These are phyloP conservation scores for Elongisporangium undulatum DNA, from an alignment of 352 stramenopile genomes.

Conservation along the genomic window DNA sequence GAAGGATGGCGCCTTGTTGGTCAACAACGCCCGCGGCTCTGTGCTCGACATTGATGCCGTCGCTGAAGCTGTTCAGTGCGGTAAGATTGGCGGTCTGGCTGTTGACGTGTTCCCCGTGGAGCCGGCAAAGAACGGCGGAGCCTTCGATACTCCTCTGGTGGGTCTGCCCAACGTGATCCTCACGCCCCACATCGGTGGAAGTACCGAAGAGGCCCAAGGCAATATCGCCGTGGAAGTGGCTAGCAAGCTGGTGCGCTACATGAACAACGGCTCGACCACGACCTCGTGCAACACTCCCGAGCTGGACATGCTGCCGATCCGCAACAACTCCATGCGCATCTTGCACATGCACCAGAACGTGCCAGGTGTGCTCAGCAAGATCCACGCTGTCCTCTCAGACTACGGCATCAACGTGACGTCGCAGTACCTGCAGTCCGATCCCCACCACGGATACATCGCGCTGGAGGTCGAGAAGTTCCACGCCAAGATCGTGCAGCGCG, in stretches of 20 bases:
- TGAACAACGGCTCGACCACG: conserved; percentile 78
- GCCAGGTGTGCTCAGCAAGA: conserved; percentile 81
- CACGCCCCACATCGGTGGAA: conserved; percentile 94
- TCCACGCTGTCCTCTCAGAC: conserved; percentile 77
- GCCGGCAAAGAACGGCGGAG: conserved; percentile 78
- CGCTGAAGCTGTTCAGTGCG: conserved; percentile 84
- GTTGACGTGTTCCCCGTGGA: conserved; percentile 91
- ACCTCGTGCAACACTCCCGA: conserved; percentile 80
- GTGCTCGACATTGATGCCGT: conserved; percentile 94
- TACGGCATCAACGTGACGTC: conserved; percentile 85
- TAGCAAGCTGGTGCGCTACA: conserved; percentile 76
- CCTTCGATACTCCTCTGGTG: conserved; percentile 84
- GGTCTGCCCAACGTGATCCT: conserved; percentile 92
- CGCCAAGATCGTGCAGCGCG: conserved; percentile 71
- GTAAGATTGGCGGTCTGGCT: conserved; percentile 75
- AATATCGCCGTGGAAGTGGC: conserved; percentile 85
- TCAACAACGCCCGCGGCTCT: conserved; percentile 95
- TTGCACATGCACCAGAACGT: conserved; percentile 87
- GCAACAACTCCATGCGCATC: conserved; percentile 77
- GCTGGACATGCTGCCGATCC: conserved; percentile 73
- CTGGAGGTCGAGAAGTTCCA: conserved; percentile 81
- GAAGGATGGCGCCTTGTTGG: conserved; percentile 89
- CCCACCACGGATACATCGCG: conserved; percentile 78
- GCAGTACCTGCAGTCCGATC: conserved; percentile 81
- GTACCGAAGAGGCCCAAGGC: conserved; percentile 94